phyloP scores from a whole-genome alignment of 495 filamentous ascomycete species.

The Aspergillus steynii region DNA sequence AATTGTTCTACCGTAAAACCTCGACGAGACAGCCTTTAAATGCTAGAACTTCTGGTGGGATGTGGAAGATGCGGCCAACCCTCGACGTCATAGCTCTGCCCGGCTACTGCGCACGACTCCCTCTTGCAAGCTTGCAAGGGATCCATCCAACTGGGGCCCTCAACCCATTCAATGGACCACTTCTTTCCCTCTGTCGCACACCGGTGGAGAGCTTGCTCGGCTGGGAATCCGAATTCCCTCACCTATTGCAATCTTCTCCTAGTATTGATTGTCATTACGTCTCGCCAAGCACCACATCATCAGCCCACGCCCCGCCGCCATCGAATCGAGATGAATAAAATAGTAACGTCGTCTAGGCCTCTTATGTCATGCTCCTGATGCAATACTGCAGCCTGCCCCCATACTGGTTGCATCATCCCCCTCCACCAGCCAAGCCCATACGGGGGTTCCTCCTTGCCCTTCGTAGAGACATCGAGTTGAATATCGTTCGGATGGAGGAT shows the following conservation, averaged over 20 bases:
- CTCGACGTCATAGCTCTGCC: constrained; percentile 20
- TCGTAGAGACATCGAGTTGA: constrained; percentile 24
- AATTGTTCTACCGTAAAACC: background rate
- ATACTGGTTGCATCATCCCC: constrained; percentile 20
- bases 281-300: constrained; percentile 18
- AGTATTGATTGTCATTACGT: constrained; percentile 15
- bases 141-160: background rate
- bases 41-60: background rate
- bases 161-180: background rate
- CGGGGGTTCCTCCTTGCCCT: constrained; percentile 10
- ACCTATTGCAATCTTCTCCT: background rate
- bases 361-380: constrained; percentile 9
- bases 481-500: constrained; percentile 20
- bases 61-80: background rate
- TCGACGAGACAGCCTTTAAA: background rate
- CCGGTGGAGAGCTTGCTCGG: background rate
- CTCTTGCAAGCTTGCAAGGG: background rate
- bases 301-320: constrained; percentile 6
- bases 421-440: constrained; percentile 7
- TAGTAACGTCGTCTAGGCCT: constrained; percentile 1
- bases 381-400: constrained; percentile 10
- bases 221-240: background rate
- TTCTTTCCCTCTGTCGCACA: background rate
- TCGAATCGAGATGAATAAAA: constrained; percentile 13
- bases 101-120: no score